phyloP scores from a whole-genome alignment of 768 basidiomycete genomes.

The Boletus pseudo-olivaceus region DNA sequence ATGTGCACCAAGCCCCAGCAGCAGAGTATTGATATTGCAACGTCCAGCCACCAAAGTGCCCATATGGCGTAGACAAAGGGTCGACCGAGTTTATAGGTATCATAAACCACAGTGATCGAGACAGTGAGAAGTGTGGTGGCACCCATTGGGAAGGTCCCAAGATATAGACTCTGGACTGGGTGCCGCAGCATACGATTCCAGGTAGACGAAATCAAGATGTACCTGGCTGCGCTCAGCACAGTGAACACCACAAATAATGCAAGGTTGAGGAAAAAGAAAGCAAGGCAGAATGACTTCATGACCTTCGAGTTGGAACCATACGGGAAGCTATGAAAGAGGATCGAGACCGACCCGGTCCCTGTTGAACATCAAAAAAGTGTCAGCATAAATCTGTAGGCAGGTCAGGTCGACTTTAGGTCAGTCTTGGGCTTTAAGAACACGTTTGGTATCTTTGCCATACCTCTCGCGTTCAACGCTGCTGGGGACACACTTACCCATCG shows the following conservation, averaged over 20 bases:
- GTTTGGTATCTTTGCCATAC: not conserved
- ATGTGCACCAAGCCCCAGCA: slow-evolving; percentile 60
- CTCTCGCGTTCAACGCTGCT: not conserved
- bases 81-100: slow-evolving; percentile 43
- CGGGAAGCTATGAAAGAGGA: slow-evolving; percentile 55
- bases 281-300: slow-evolving; percentile 42
- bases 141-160: slow-evolving; percentile 56
- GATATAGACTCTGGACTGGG: slow-evolving; percentile 49
- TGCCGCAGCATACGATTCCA: slow-evolving; percentile 48
- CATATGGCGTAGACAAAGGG: slow-evolving; percentile 54
- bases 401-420: not conserved
- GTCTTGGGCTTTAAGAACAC: not conserved
- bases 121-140: slow-evolving; percentile 55
- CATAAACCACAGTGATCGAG: slow-evolving; percentile 44
- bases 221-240: slow-evolving; percentile 44
- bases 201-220: slow-evolving; percentile 49
- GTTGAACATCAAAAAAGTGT: not conserved
- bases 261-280: slow-evolving; percentile 60
- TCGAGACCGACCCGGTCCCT: slow-evolving; percentile 53
- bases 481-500: slow-evolving; percentile 42
- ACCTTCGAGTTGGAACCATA: slow-evolving; percentile 42
- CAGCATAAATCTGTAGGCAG: not conserved
- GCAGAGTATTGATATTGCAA: slow-evolving; percentile 51
- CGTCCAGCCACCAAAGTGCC: slow-evolving; percentile 69
- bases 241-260: slow-evolving; percentile 50